These are phyloP conservation scores for Arachis stenosperma DNA, from an alignment of 306 rosid genomes.

Conservation along the genomic window DNA sequence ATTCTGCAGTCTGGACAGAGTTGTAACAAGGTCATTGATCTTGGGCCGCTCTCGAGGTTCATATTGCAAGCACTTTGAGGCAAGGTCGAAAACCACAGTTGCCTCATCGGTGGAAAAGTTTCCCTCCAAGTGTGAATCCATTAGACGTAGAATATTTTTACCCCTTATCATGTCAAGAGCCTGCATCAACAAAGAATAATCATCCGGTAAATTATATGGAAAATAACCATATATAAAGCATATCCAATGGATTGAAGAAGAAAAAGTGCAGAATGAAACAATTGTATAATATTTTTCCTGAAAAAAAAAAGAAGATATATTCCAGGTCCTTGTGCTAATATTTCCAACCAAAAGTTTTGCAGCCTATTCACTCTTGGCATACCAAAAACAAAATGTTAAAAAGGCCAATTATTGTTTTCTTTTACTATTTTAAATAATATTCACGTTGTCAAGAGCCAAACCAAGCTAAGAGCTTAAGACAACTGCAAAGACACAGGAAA, in stretches of 20 bases:
- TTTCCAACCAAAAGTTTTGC: neutral
- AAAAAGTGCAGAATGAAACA: neutral
- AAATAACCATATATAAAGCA: neutral
- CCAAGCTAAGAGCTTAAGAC: neutral
- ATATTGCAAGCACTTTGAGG: constrained; percentile 73
- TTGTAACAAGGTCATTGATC: constrained; percentile 60
- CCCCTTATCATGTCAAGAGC: constrained; percentile 86
- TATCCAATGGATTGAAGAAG: neutral
- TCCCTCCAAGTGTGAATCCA: constrained; percentile 93
- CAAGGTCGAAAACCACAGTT: constrained; percentile 75
- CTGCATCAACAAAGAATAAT: constrained; percentile 43
- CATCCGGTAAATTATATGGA: constrained; percentile 5
- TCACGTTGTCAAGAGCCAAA: neutral
- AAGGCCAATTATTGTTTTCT: neutral
- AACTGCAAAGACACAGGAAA: neutral
- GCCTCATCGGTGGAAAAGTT: constrained; percentile 77
- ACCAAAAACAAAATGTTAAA: neutral
- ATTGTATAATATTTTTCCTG: too few species aligned
- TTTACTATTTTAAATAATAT: neutral
- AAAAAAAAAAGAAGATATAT: too few species aligned
- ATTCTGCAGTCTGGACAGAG: constrained; percentile 61
- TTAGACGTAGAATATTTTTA: constrained; percentile 65
- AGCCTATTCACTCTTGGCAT: neutral
- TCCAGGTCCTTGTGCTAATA: neutral
- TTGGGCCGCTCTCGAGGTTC: constrained; percentile 83